These are phyloP conservation scores for Aphanomyces euteiches DNA, from an alignment of 352 stramenopile species.

Conservation along the genomic window DNA sequence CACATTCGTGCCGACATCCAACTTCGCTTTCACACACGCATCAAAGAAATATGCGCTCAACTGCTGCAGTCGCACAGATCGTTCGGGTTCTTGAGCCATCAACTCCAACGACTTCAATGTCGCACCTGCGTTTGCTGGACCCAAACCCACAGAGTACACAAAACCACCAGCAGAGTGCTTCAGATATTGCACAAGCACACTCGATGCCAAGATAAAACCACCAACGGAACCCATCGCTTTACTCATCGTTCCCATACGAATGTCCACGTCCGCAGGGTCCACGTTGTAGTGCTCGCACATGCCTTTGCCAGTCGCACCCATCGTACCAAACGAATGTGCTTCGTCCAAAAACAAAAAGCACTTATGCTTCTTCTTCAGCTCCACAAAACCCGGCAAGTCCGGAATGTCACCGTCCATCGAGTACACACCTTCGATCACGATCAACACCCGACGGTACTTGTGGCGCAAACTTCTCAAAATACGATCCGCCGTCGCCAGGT, in stretches of 20 bases:
- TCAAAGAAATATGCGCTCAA: constrained; percentile 73
- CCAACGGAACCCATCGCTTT: constrained; percentile 64
- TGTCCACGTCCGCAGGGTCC: constrained; percentile 48
- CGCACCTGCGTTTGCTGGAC: constrained; percentile 59
- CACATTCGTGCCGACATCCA: constrained; percentile 64
- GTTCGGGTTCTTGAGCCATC: constrained; percentile 52
- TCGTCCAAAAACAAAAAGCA: constrained; percentile 47
- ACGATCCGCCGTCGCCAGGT: constrained; percentile 62
- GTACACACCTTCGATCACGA: constrained; percentile 64
- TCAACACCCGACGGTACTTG: constrained; percentile 71
- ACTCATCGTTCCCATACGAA: constrained; percentile 72
- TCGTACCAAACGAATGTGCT: constrained; percentile 64
- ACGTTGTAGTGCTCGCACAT: constrained; percentile 53
- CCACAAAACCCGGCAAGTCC: constrained; percentile 48
- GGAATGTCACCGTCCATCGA: constrained; percentile 70
- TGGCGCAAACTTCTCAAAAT: constrained; percentile 65
- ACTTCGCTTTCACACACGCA: constrained; percentile 55
- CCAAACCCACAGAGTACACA: constrained; percentile 73
- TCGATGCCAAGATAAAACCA: constrained; percentile 56
- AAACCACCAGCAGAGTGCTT: constrained; percentile 68
- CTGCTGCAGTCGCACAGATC: constrained; percentile 62
- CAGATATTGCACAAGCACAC: constrained; percentile 53
- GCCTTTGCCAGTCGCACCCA: constrained; percentile 50
- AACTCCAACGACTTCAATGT: constrained; percentile 67
- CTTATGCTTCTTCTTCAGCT: constrained; percentile 70